A percentile compares a stretch with the other conserved stretches of the same genome.
These are phyloP conservation scores for Wolfiporia cocos DNA, from an alignment of 1,284 basidiomycete species.

Conservation along the genomic window DNA sequence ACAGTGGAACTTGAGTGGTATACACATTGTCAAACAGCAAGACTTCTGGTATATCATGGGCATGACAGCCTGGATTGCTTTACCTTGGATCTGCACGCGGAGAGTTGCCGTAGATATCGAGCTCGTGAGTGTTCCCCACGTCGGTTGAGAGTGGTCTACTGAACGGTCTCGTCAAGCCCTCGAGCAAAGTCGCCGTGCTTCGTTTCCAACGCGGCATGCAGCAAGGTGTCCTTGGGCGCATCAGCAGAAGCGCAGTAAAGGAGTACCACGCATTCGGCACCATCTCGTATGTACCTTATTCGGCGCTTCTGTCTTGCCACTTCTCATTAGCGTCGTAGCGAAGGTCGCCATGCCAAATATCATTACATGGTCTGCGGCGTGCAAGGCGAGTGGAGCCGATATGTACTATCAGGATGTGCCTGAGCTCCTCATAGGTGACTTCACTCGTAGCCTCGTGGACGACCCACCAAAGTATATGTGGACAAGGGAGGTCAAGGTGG, in stretches of 20 bases:
- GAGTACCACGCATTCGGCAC: conserved; percentile 62
- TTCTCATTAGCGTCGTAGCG: conserved; percentile 32
- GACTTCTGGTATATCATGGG: conserved; percentile 70
- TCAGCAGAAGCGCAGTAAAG: conserved; percentile 49
- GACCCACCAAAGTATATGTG: conserved; percentile 62
- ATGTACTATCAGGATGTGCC: neutral
- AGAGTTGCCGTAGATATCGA: conserved; percentile 70
- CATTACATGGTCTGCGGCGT: conserved; percentile 77
- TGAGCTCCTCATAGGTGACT: conserved; percentile 44
- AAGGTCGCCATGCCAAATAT: conserved; percentile 60
- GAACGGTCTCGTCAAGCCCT: conserved; percentile 35
- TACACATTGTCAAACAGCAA: conserved; percentile 55
- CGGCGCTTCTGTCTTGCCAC: conserved; percentile 8
- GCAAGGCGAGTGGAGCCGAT: conserved; percentile 51
- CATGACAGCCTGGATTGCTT: conserved; percentile 68
- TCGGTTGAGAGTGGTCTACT: neutral
- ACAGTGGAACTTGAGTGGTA: conserved; percentile 49
- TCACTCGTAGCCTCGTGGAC: conserved; percentile 62
- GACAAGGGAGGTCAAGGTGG: conserved; percentile 69
- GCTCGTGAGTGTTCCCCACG: conserved; percentile 42
- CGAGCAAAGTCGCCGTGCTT: conserved; percentile 51
- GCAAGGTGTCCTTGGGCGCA: conserved; percentile 51
- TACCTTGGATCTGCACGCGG: conserved; percentile 73
- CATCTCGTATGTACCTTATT: conserved; percentile 36
- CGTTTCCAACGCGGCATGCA: conserved; percentile 64